Percentiles rank a stretch among this genome's conserved stretches.
Conservation (phyloP, 148 eudicot species). For the Rhododendron molle region DNA sequence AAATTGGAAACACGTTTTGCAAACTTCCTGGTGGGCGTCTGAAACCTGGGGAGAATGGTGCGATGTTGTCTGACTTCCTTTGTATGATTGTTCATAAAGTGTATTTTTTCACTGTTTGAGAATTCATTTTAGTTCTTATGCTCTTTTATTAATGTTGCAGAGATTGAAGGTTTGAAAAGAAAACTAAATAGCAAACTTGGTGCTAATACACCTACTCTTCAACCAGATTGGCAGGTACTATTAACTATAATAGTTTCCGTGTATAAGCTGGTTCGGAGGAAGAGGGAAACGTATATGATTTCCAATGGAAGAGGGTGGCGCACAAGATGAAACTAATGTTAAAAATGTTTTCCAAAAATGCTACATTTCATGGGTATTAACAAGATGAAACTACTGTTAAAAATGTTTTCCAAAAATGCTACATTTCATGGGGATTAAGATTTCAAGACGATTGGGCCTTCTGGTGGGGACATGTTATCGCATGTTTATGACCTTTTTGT, state of each 20-base stretch:
- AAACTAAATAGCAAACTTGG: constrained; percentile 72
- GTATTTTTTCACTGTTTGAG: background rate
- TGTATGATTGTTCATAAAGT: background rate
- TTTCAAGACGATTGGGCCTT: too few relatives aligned
- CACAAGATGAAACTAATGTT: background rate
- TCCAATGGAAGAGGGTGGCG: background rate
- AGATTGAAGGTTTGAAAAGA: constrained; percentile 74
- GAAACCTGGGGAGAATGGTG: constrained; percentile 95
- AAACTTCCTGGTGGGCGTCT: constrained; percentile 97
- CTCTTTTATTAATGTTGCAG: constrained; percentile 24
- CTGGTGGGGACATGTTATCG: background rate
- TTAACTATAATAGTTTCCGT: background rate
- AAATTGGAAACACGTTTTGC: constrained; percentile 89
- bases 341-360: background rate
- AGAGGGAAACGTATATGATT: background rate
- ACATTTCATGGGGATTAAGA: background rate
- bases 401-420: background rate
- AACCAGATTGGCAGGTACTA: constrained; percentile 81
- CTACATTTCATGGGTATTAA: background rate
- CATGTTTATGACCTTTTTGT: background rate
- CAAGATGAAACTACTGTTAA: background rate
- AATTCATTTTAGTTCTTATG: background rate
- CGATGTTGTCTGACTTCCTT: background rate
- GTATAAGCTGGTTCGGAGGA: background rate
- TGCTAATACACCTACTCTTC: constrained; percentile 47